A percentile compares a stretch with the other conserved stretches of the same genome.
Evolutionary conservation across 2,329 filamentous ascomycete genomes (phyloP).

Genomic region (Colletotrichum lini): DNA sequence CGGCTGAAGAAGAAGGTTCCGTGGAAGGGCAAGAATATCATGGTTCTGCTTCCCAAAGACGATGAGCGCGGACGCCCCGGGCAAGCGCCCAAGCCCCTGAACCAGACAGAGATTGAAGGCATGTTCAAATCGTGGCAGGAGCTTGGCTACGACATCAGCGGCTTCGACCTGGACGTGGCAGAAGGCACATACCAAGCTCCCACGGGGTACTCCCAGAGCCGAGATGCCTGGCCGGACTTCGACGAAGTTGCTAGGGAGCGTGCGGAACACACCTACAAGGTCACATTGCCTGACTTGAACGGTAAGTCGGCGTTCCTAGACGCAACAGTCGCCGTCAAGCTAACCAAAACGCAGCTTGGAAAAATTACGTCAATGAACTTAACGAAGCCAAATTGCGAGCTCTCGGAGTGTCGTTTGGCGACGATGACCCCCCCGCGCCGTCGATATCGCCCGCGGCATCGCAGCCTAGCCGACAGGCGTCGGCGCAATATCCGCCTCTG

Average conservation of each 20-base stretch:
- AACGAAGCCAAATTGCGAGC: constrained; percentile 94
- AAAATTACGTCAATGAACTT: constrained; percentile 84
- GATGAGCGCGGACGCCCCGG: constrained; percentile 74
- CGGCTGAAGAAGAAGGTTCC: constrained; percentile 78
- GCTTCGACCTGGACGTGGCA: constrained; percentile 73
- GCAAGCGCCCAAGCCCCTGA: constrained; percentile 68
- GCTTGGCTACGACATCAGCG: constrained; percentile 77
- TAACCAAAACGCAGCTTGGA: constrained; percentile 65
- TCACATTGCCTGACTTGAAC: constrained; percentile 80
- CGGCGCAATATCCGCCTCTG: constrained; percentile 80
- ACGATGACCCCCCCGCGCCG: constrained; percentile 76
- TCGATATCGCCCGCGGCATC: constrained; percentile 78
- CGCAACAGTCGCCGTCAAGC: constrained; percentile 13
- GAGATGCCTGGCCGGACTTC: constrained; percentile 76
- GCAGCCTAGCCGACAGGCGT: constrained; percentile 76
- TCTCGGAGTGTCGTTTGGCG: constrained; percentile 86
- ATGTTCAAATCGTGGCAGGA: constrained; percentile 78
- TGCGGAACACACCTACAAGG: constrained; percentile 66
- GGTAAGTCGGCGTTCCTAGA: constrained; percentile 54
- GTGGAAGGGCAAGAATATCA: constrained; percentile 82
- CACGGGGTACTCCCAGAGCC: constrained; percentile 72
- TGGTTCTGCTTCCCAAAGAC: constrained; percentile 78
- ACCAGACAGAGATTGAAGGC: constrained; percentile 67
- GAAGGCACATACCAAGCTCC: constrained; percentile 45
- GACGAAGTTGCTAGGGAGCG: constrained; percentile 72